A percentile compares a stretch with the other conserved stretches of the same genome.
phyloP scores from a whole-genome alignment of 768 basidiomycete species.

The Suillus bovinus region DNA sequence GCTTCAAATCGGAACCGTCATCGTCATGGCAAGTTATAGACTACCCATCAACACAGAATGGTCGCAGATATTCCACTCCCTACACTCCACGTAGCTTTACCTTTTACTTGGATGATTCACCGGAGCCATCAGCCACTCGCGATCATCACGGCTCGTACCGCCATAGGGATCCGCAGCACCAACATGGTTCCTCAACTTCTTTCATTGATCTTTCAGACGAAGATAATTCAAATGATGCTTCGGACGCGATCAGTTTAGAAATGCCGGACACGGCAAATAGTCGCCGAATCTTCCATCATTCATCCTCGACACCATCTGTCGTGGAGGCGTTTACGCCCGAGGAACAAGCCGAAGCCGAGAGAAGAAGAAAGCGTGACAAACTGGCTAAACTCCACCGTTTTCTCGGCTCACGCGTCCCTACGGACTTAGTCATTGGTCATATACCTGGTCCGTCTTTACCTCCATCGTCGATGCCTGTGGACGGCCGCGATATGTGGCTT shows the following conservation, averaged over 20 bases:
- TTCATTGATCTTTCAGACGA: slow-evolving; percentile 73
- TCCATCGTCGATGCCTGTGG: slow-evolving; percentile 29
- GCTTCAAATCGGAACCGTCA: slow-evolving; percentile 23
- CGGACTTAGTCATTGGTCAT: slow-evolving; percentile 61
- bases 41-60: slow-evolving; percentile 27
- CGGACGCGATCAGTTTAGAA: slow-evolving; percentile 31
- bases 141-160: slow-evolving; percentile 10
- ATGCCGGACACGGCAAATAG: slow-evolving; percentile 28
- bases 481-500: slow-evolving; percentile 43
- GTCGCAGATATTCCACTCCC: slow-evolving; percentile 58
- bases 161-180: slow-evolving; percentile 14
- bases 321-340: slow-evolving; percentile 52
- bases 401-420: slow-evolving; percentile 79
- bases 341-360: slow-evolving; percentile 59
- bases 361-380: slow-evolving; percentile 69
- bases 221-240: slow-evolving; percentile 35
- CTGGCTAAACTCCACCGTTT: slow-evolving; percentile 83
- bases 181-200: slow-evolving; percentile 39
- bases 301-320: slow-evolving; percentile 47
- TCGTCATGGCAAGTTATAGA: slow-evolving; percentile 38
- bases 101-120: slow-evolving; percentile 22
- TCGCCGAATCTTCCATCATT: slow-evolving; percentile 26
- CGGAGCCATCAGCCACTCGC: slow-evolving; percentile 3
- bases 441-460: slow-evolving; percentile 34
- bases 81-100: slow-evolving; percentile 47